A percentile compares a stretch with the other conserved stretches of the same genome.
phyloP scores from a whole-genome alignment of 129 eudicot genomes.

The Daucus carota region DNA sequence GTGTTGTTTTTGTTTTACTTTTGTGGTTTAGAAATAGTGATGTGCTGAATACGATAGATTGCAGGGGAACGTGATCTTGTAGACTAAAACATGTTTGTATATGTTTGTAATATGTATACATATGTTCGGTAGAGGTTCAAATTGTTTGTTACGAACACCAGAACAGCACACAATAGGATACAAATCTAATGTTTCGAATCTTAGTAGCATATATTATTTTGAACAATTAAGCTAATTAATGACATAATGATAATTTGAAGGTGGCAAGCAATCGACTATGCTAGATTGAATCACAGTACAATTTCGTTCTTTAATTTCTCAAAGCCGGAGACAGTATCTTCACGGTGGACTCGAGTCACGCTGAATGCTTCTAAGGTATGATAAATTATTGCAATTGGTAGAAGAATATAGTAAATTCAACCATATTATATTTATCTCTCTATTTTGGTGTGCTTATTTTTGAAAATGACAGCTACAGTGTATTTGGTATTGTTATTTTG shows the following conservation, averaged over 20 bases:
- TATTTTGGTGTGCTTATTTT: constrained; percentile 7
- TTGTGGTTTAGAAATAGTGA: no score
- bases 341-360: constrained; percentile 67
- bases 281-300: constrained; percentile 75
- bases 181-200: no score
- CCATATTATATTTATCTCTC: constrained; percentile 8
- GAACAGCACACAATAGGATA: no score
- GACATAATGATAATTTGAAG: constrained; percentile 23
- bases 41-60: no score
- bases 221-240: neutral
- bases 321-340: constrained; percentile 62
- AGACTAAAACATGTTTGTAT: no score
- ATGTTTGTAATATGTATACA: no score
- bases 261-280: constrained; percentile 96
- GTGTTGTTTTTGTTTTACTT: no score
- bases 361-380: constrained; percentile 91
- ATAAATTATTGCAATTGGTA: neutral
- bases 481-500: neutral
- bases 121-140: no score
- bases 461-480: constrained; percentile 5
- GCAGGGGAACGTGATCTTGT: no score
- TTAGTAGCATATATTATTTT: neutral
- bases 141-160: no score
- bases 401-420: neutral
- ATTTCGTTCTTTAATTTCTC: constrained; percentile 64